A percentile compares a stretch with the other conserved stretches of the same genome.
phyloP scores from a whole-genome alignment of 2,329 filamentous ascomycete species.

The Clarireedia homoeocarpa region DNA sequence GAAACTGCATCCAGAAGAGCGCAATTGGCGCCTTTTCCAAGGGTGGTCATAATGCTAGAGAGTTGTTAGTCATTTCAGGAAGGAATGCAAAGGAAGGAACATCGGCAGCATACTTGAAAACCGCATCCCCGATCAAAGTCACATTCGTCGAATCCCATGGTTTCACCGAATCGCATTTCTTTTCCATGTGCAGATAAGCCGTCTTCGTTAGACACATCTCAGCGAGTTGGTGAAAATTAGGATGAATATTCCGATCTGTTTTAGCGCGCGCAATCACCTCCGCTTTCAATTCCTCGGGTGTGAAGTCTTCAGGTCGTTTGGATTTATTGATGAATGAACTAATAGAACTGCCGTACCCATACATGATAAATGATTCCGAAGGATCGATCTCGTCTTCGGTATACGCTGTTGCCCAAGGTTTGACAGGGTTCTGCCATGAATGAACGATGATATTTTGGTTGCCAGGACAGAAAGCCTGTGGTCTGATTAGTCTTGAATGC shows the following conservation, averaged over 20 bases:
- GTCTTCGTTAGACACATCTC: constrained; percentile 18
- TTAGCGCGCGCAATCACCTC: constrained; percentile 17
- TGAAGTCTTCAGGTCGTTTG: constrained; percentile 15
- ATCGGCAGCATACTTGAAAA: constrained; percentile 21
- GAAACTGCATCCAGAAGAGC: constrained; percentile 24
- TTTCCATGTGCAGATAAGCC: constrained; percentile 18
- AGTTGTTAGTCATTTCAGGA: not conserved
- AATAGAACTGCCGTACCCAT: constrained; percentile 19
- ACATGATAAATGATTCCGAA: constrained; percentile 27
- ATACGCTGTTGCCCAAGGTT: constrained; percentile 18
- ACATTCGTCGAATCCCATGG: constrained; percentile 19
- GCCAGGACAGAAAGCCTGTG: constrained; percentile 17
- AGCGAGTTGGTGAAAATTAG: constrained; percentile 16
- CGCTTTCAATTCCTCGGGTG: constrained; percentile 20
- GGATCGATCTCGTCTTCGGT: constrained; percentile 16
- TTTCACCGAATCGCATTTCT: constrained; percentile 20
- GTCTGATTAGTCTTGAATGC: not conserved
- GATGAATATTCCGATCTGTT: constrained; percentile 14
- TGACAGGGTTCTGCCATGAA: constrained; percentile 22
- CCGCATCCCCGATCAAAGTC: constrained; percentile 24
- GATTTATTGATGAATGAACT: constrained; percentile 18
- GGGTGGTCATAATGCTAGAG: constrained; percentile 22
- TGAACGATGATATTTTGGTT: constrained; percentile 25
- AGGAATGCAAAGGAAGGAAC: not conserved
- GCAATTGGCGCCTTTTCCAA: constrained; percentile 26